phyloP scores from a whole-genome alignment of 495 filamentous ascomycete species.

The Cercophora scortea region DNA sequence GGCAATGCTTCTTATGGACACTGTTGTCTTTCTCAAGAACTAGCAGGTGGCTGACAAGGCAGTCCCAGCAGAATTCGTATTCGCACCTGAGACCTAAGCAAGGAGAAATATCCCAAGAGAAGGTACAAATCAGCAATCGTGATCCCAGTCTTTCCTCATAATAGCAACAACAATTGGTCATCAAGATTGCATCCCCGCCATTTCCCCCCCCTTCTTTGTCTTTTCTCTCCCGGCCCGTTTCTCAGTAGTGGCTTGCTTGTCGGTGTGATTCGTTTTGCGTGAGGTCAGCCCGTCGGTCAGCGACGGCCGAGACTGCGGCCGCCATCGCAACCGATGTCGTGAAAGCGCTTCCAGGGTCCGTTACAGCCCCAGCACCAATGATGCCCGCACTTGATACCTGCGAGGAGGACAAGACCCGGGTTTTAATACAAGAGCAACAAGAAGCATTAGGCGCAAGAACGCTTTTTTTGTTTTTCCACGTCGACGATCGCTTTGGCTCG shows the following conservation, averaged over 20 bases:
- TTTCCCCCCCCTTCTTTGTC: neutral
- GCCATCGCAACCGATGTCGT: too few species aligned
- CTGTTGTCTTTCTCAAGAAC: too few species aligned
- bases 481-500: neutral
- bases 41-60: conserved; percentile 9
- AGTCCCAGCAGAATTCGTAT: conserved; percentile 20
- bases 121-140: neutral
- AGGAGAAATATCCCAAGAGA: neutral
- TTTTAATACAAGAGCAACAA: neutral
- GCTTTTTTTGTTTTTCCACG: neutral
- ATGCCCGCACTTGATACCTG: conserved; percentile 14
- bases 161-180: neutral
- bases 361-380: conserved; percentile 19
- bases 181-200: neutral
- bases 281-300: too few species aligned
- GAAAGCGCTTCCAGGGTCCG: neutral
- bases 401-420: neutral
- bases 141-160: neutral
- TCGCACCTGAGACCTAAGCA: conserved; percentile 11
- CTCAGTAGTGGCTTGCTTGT: neutral
- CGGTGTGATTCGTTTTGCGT: too few species aligned
- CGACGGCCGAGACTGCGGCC: too few species aligned
- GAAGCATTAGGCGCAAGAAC: neutral
- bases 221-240: neutral
- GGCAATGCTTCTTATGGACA: too few species aligned